Conservation (phyloP, 164 flowering plant species). For the Platanus orientalis region DNA sequence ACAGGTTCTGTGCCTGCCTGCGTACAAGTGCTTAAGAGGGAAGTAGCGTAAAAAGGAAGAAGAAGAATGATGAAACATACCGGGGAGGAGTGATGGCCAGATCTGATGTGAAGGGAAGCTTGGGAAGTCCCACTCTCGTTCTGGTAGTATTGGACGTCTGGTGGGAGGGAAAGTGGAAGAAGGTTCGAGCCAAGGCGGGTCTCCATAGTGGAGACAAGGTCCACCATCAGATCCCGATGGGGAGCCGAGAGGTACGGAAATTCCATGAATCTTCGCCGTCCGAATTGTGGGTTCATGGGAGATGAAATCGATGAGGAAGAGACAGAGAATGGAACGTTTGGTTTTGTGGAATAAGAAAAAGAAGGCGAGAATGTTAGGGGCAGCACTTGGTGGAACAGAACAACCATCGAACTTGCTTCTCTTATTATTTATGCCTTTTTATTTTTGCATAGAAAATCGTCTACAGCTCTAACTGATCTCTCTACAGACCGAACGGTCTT, state of each 20-base stretch:
- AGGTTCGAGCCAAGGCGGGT: conserved; percentile 43
- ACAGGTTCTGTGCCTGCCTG: too few species aligned
- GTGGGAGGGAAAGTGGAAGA: conserved; percentile 56
- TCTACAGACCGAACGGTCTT: too few species aligned
- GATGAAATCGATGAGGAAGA: conserved; percentile 14
- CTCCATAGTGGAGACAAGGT: conserved; percentile 52
- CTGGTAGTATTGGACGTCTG: conserved; percentile 48
- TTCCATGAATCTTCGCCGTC: conserved; percentile 31
- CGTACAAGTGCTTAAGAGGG: not conserved
- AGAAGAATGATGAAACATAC: conserved; percentile 17
- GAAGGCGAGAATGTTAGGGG: too few species aligned
- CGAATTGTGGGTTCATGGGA: conserved; percentile 19
- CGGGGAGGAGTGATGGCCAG: conserved; percentile 40
- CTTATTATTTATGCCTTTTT: too few species aligned
- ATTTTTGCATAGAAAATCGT: too few species aligned
- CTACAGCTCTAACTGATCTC: too few species aligned
- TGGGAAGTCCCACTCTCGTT: conserved; percentile 42
- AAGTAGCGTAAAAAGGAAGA: too few species aligned
- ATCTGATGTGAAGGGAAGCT: conserved; percentile 54
- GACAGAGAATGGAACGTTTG: not conserved
- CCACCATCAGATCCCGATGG: conserved; percentile 47
- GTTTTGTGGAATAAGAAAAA: too few species aligned
- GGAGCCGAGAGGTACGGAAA: conserved; percentile 57
- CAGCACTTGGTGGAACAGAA: too few species aligned
- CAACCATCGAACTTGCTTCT: too few species aligned